phyloP scores from a whole-genome alignment of 2,329 filamentous ascomycete species.

The Colletotrichum sp. region DNA sequence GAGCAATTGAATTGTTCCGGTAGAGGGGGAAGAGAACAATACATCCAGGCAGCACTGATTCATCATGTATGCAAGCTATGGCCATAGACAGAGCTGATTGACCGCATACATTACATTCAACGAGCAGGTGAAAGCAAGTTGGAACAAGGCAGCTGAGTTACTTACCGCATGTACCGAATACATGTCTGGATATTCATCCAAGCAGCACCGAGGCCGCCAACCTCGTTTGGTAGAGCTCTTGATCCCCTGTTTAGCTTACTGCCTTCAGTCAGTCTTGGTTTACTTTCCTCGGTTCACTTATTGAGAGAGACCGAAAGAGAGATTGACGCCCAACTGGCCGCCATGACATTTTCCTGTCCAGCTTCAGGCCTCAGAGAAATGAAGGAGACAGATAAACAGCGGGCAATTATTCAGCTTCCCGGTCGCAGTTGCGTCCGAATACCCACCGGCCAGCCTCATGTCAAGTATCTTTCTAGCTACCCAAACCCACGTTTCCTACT shows the following conservation, averaged over 20 bases:
- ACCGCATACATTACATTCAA: background rate
- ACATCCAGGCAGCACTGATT: background rate
- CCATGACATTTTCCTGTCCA: background rate
- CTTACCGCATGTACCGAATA: background rate
- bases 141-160: background rate
- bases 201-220: background rate
- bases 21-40: background rate
- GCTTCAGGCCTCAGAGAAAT: background rate
- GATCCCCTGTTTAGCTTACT: background rate
- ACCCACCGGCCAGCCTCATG: background rate
- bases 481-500: constrained; percentile 3
- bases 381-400: background rate
- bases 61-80: background rate
- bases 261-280: background rate
- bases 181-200: background rate
- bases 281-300: background rate
- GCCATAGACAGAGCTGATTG: background rate
- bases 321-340: background rate
- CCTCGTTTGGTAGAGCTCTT: background rate
- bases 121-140: background rate
- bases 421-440: background rate
- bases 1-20: background rate
- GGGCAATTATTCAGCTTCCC: background rate
- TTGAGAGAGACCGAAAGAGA: background rate
- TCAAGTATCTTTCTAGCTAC: background rate